Evolutionary conservation across 2,329 filamentous ascomycete species (phyloP).

Genomic region (Aspergillus pseudotamarii): DNA sequence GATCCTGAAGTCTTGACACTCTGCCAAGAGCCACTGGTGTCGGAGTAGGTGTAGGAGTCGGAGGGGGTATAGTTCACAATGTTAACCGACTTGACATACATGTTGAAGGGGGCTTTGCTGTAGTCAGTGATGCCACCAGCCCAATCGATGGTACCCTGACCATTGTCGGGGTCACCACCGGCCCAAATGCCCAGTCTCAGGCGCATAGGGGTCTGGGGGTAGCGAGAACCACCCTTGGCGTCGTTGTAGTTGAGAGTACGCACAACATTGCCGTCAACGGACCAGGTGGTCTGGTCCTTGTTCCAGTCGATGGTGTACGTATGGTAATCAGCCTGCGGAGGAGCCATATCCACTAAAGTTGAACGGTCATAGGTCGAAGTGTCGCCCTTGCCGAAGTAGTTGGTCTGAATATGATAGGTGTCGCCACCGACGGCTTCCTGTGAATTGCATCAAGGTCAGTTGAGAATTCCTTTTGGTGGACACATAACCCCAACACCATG

Average conservation of each 20-base stretch:
- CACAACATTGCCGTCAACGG: conserved; percentile 62
- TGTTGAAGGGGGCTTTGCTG: conserved; percentile 66
- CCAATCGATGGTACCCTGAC: conserved; percentile 63
- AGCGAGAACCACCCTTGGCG: conserved; percentile 60
- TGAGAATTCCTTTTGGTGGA: background rate
- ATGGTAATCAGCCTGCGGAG: conserved; percentile 56
- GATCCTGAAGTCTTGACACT: conserved; percentile 57
- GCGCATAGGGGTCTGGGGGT: conserved; percentile 74
- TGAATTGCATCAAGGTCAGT: conserved; percentile 19
- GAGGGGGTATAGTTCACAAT: conserved; percentile 48
- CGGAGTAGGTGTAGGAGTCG: conserved; percentile 67
- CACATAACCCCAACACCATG: background rate
- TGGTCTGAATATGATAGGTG: conserved; percentile 64
- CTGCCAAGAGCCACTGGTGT: conserved; percentile 62
- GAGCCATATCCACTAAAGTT: conserved; percentile 68
- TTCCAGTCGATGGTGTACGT: conserved; percentile 66
- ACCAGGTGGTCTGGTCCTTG: conserved; percentile 64
- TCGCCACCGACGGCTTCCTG: conserved; percentile 43
- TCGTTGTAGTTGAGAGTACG: conserved; percentile 65
- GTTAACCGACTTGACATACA: conserved; percentile 68
- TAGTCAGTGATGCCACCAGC: conserved; percentile 72
- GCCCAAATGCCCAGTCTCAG: conserved; percentile 71
- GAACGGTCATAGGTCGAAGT: conserved; percentile 79
- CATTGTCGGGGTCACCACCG: conserved; percentile 56
- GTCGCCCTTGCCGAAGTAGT: conserved; percentile 95